phyloP scores from a whole-genome alignment of 2,329 filamentous ascomycete species.

The Madurella mycetomatis region DNA sequence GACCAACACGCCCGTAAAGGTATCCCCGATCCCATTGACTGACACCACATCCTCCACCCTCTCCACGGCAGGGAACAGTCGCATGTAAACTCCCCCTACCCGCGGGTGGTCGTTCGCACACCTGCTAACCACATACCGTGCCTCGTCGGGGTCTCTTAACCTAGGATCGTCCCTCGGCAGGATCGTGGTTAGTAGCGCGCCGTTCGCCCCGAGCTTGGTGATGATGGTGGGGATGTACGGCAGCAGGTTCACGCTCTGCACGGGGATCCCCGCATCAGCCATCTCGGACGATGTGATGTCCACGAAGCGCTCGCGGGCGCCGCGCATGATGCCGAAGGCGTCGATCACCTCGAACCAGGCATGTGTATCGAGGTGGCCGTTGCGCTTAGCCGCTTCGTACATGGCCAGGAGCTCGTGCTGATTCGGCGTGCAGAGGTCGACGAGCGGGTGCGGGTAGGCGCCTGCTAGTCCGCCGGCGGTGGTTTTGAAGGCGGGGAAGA shows the following conservation, averaged over 20 bases:
- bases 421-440: constrained; percentile 80
- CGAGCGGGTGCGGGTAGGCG: constrained; percentile 57
- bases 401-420: constrained; percentile 75
- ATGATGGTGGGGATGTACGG: constrained; percentile 83
- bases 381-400: constrained; percentile 63
- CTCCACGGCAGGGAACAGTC: constrained; percentile 62
- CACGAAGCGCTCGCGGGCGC: constrained; percentile 68
- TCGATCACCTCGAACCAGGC: constrained; percentile 81
- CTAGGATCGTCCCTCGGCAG: constrained; percentile 64
- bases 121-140: constrained; percentile 68
- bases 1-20: constrained; percentile 81
- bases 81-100: constrained; percentile 79
- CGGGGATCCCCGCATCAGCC: constrained; percentile 75
- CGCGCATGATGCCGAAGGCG: constrained; percentile 67
- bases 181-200: constrained; percentile 71
- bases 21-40: constrained; percentile 93
- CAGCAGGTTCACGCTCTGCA: constrained; percentile 77
- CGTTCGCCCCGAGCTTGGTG: constrained; percentile 73
- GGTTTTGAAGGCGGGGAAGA: constrained; percentile 50
- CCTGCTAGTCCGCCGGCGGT: constrained; percentile 30
- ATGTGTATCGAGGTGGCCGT: constrained; percentile 62
- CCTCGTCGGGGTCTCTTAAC: constrained; percentile 57
- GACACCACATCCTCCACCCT: constrained; percentile 70
- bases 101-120: constrained; percentile 47
- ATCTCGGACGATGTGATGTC: constrained; percentile 61